A percentile compares a stretch with the other conserved stretches of the same genome.
Conservation (phyloP, 441 rosid genomes). For the Arabidopsis hybrid region DNA sequence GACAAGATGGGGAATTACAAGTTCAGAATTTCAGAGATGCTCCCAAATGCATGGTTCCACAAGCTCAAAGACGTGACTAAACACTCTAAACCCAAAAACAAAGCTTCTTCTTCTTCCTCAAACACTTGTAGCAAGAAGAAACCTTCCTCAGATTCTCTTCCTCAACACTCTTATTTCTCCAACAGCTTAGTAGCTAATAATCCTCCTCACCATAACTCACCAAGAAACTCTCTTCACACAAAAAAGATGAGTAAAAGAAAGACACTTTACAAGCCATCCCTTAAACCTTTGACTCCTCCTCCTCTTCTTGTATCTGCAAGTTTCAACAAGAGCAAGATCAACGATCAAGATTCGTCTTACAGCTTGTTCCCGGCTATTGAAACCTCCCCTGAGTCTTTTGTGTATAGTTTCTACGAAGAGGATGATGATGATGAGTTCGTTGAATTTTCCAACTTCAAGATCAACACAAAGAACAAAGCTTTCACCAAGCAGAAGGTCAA, state of each 20-base stretch:
- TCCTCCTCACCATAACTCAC: constrained; percentile 47
- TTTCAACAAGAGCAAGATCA: constrained; percentile 38
- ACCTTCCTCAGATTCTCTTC: constrained; percentile 33
- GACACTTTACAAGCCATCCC: constrained; percentile 72
- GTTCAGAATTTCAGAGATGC: constrained; percentile 71
- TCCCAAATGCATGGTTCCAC: constrained; percentile 71
- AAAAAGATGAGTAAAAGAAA: constrained; percentile 50
- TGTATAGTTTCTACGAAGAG: constrained; percentile 39
- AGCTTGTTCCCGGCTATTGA: constrained; percentile 44
- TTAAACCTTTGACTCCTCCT: constrained; percentile 37
- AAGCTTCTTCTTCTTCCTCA: constrained; percentile 34
- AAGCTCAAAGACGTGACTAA: constrained; percentile 67
- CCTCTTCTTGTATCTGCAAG: constrained; percentile 39
- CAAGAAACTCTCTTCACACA: constrained; percentile 53
- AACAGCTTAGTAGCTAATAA: constrained; percentile 42
- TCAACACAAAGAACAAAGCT: constrained; percentile 43
- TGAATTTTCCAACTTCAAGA: constrained; percentile 55
- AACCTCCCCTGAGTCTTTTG: constrained; percentile 47
- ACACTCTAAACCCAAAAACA: constrained; percentile 42
- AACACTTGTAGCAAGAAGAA: constrained; percentile 36
- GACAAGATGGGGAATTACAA: constrained; percentile 59
- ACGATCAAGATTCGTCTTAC: constrained; percentile 45
- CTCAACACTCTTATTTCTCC: constrained; percentile 43
- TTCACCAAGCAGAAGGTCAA: constrained; percentile 33
- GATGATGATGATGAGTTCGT: constrained; percentile 29